These are phyloP conservation scores for Amanita molliuscula DNA, from an alignment of 768 basidiomycete genomes.

Conservation along the genomic window DNA sequence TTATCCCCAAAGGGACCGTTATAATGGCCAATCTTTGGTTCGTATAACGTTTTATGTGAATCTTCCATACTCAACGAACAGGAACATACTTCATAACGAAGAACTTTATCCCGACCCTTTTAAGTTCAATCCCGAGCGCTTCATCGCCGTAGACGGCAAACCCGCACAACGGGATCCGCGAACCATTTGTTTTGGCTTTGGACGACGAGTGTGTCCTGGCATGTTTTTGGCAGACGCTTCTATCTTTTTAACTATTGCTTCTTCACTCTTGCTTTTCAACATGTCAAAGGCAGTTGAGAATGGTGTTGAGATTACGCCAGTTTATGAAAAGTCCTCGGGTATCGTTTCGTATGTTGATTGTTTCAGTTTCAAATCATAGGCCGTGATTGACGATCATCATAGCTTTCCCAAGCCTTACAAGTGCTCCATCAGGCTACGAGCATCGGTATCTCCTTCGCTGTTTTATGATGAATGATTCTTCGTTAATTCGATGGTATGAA, in stretches of 20 bases:
- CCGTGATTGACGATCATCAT: not conserved
- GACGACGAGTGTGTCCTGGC: constrained; percentile 37
- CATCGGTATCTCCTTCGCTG: constrained; percentile 18
- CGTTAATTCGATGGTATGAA: too few relatives aligned
- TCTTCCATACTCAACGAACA: constrained; percentile 10
- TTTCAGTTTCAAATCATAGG: not conserved
- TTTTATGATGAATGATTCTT: constrained; percentile 14
- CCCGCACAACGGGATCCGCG: constrained; percentile 23
- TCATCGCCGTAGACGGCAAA: constrained; percentile 19
- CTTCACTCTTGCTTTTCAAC: constrained; percentile 37
- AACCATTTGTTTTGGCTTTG: constrained; percentile 34
- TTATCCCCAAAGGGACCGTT: constrained; percentile 37
- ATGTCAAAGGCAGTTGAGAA: constrained; percentile 34
- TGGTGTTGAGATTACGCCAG: constrained; percentile 34
- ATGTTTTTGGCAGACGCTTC: constrained; percentile 42
- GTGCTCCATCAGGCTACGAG: constrained; percentile 23
- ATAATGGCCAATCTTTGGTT: constrained; percentile 40
- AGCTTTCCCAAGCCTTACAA: constrained; percentile 26
- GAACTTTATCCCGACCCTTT: constrained; percentile 38
- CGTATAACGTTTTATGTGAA: constrained; percentile 1
- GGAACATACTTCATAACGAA: constrained; percentile 46
- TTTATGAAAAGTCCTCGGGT: constrained; percentile 33
- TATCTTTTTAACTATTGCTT: constrained; percentile 31
- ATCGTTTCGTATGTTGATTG: constrained; percentile 32
- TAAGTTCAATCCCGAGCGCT: constrained; percentile 37